Evolutionary conservation across 2,329 filamentous ascomycete species (phyloP).

Genomic region (Aspergillus clavatus): DNA sequence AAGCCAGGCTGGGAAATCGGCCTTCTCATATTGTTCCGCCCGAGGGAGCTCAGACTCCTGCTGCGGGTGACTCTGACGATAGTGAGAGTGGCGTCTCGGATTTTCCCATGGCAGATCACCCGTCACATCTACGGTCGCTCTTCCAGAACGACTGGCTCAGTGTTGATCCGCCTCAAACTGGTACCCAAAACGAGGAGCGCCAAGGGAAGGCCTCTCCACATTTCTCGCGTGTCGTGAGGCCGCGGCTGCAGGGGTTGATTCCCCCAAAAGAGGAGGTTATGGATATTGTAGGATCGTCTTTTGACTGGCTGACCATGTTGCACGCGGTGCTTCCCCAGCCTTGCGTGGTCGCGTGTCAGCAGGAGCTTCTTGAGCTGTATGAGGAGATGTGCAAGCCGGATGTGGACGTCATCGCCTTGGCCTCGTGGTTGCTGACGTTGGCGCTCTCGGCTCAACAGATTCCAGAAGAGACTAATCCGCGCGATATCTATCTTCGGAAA

Average conservation of each 20-base stretch:
- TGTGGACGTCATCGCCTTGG: conserved; percentile 10
- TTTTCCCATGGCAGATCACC: conserved; percentile 7
- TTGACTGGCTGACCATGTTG: conserved; percentile 14
- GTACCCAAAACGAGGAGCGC: conserved; percentile 6
- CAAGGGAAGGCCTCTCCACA: conserved; percentile 5
- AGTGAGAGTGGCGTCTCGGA: conserved; percentile 13
- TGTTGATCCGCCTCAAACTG: conserved; percentile 6
- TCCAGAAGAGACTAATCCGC: neutral
- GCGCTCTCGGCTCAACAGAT: conserved; percentile 14
- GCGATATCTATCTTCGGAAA: neutral
- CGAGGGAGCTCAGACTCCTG: neutral
- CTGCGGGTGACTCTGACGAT: conserved; percentile 9
- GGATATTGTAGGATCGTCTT: conserved; percentile 7
- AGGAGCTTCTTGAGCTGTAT: conserved; percentile 9
- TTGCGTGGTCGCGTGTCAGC: conserved; percentile 5
- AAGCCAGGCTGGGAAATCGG: conserved; percentile 8
- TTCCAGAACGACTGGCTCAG: conserved; percentile 19
- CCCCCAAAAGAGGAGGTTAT: conserved; percentile 8
- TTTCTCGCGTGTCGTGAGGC: conserved; percentile 6
- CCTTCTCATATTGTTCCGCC: neutral
- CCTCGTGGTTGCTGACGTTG: conserved; percentile 13
- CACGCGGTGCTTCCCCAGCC: conserved; percentile 15
- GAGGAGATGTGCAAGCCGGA: conserved; percentile 12
- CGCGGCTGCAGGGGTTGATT: conserved; percentile 13
- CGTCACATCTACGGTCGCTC: conserved; percentile 13